phyloP scores from a whole-genome alignment of 1,284 basidiomycete species.

The Microbotryomycetes sp. region DNA sequence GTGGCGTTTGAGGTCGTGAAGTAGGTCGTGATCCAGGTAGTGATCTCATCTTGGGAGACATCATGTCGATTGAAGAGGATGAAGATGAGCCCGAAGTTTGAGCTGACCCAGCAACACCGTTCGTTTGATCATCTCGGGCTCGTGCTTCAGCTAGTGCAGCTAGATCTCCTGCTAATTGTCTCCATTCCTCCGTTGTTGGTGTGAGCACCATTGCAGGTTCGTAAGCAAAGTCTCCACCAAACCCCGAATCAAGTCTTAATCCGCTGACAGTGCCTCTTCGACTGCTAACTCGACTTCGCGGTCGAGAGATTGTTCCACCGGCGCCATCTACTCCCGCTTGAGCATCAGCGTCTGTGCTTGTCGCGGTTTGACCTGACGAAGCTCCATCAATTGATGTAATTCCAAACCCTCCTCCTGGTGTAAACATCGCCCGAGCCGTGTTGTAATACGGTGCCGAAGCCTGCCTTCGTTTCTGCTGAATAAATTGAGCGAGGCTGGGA shows the following conservation, averaged over 20 bases:
- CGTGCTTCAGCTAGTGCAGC: constrained; percentile 18
- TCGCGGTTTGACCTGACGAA: neutral
- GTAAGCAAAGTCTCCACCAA: neutral
- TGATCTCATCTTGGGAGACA: neutral
- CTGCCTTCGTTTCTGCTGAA: constrained; percentile 33
- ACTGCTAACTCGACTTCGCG: constrained; percentile 3
- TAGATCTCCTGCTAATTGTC: constrained; percentile 25
- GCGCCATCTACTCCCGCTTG: neutral
- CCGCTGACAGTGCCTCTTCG: constrained; percentile 1
- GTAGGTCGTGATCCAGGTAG: neutral
- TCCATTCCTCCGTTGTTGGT: constrained; percentile 34
- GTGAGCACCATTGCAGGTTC: constrained; percentile 28
- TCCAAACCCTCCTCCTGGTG: constrained; percentile 10
- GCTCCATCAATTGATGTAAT: neutral
- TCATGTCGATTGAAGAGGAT: neutral
- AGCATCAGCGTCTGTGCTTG: neutral
- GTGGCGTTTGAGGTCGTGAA: neutral
- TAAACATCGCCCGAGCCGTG: constrained; percentile 11
- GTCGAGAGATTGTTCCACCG: neutral
- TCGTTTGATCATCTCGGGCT: constrained; percentile 6
- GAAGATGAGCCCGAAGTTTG: neutral
- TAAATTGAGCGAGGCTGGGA: constrained; percentile 29
- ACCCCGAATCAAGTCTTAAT: neutral
- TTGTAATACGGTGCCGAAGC: constrained; percentile 34
- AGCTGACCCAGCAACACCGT: neutral